Evolutionary conservation across 768 basidiomycete species (phyloP), one percentile per base, ranked within the genome.

Genomic region (Russula brevipes): DNA sequence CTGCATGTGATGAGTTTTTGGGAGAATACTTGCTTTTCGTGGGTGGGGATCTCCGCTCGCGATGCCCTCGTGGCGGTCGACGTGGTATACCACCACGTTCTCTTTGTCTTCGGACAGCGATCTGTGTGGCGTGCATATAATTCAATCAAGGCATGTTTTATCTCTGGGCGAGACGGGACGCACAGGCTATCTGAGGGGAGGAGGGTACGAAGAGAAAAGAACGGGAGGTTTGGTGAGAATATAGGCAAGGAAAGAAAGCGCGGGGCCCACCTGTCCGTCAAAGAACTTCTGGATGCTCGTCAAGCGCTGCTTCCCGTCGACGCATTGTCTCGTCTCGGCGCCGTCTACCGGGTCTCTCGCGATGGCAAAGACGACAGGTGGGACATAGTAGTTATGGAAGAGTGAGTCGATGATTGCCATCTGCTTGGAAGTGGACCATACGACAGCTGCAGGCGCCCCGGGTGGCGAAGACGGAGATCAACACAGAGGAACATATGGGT

Each of bases 291-390:
- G 78, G 51, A 92, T 86, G 0, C 87, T 89, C 0, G 89, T 91
- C 45, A 91, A 70, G 11, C 91, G 76, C 70, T 93, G 91, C 70
- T 93, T 93, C 5, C 91, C 91, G 66, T 91, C 89, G 9, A 89
- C 87, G 66, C 87, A 89, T 0, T 82, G 72, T 66, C 77, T 69
- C 12, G 79, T 68, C 58, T 77, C 76, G 0, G 73, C 77, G 0
- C 79, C 77, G 5, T 75, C 75, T 58, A 79, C 74, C 17, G 64
- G 64, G 14, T 71, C 70, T 5, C 60, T 66, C 30, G 70, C 66
- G 1, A 79, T 75, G 0, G 77, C 81, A 65, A 93, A 91, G 4
- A 92, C 85, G n/a, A 93, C 79, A 2, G 90, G 87, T 0, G 91
- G 90, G 8, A 93, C 80, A 55, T 89, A 90, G 64, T 85, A 90